These are phyloP conservation scores for Amanita brunnescens DNA, from an alignment of 768 basidiomycete species.

Conservation along the genomic window DNA sequence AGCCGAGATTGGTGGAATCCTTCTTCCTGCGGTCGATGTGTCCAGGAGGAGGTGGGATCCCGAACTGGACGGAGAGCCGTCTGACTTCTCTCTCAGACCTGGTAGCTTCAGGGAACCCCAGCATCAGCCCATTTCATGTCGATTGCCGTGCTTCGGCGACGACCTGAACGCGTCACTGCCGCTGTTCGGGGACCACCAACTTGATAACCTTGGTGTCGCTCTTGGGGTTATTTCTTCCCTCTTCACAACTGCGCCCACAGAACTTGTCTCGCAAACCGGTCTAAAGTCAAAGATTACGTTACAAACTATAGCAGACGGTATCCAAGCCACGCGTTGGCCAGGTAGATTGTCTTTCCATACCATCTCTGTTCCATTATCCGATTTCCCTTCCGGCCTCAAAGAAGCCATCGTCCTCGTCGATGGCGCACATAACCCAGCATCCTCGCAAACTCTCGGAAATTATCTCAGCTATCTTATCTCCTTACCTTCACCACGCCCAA, in stretches of 20 bases:
- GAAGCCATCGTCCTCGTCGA: conserved; percentile 60
- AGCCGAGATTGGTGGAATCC: conserved; percentile 27
- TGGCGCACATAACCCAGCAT: conserved; percentile 90
- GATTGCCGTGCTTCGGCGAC: conserved; percentile 35
- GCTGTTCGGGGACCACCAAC: conserved; percentile 76
- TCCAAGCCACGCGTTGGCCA: conserved; percentile 60
- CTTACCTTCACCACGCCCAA: conserved; percentile 9
- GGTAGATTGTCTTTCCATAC: conserved; percentile 74
- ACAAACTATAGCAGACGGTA: conserved; percentile 44
- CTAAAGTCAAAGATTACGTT: conserved; percentile 34
- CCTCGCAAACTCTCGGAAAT: conserved; percentile 52
- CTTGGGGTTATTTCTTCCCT: conserved; percentile 53
- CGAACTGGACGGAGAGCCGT: conserved; percentile 23
- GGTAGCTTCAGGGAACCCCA: conserved; percentile 26
- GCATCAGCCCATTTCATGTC: conserved; percentile 33
- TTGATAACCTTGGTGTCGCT: conserved; percentile 73
- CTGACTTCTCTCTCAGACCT: conserved; percentile 22
- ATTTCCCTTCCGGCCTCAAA: conserved; percentile 6
- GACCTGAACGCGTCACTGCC: conserved; percentile 43
- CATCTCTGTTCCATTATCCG: conserved; percentile 15
- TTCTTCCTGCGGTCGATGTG: conserved; percentile 31
- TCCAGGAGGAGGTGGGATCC: conserved; percentile 24
- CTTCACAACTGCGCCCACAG: conserved; percentile 26
- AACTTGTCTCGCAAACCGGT: conserved; percentile 6
- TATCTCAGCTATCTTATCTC: conserved; percentile 45